A percentile compares a stretch with the other conserved stretches of the same genome.
phyloP scores from a whole-genome alignment of 2,329 filamentous ascomycete species.

The Colletotrichum sp. region DNA sequence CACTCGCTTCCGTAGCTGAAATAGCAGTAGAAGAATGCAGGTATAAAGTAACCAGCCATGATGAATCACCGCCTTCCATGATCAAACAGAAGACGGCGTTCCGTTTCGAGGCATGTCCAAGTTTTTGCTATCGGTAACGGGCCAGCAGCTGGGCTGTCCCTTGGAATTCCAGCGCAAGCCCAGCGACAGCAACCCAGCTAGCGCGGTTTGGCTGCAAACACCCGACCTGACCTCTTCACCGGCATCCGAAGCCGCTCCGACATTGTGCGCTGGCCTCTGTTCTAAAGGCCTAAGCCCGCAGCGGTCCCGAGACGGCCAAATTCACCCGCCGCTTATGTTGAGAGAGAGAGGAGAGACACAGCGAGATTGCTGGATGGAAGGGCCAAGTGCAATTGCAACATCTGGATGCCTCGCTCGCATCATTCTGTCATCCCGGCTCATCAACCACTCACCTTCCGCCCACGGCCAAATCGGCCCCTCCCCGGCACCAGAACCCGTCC shows the following conservation, averaged over 20 bases:
- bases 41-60: neutral
- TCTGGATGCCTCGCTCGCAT: constrained; percentile 11
- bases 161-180: neutral
- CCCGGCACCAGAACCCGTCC: neutral
- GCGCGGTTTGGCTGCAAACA: neutral
- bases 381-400: neutral
- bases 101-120: neutral
- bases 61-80: neutral
- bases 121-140: neutral
- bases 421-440: neutral
- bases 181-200: neutral
- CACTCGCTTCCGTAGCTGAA: neutral
- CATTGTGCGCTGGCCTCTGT: neutral
- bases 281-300: neutral
- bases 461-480: neutral
- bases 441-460: neutral
- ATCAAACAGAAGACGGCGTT: neutral
- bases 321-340: neutral
- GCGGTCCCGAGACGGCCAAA: constrained; percentile 18
- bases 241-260: neutral
- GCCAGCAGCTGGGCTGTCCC: neutral
- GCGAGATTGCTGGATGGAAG: neutral
- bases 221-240: neutral
- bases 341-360: neutral
- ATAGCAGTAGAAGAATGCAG: neutral